Conservation (phyloP, 805 yeast species). For the Nematodospora valgi region DNA sequence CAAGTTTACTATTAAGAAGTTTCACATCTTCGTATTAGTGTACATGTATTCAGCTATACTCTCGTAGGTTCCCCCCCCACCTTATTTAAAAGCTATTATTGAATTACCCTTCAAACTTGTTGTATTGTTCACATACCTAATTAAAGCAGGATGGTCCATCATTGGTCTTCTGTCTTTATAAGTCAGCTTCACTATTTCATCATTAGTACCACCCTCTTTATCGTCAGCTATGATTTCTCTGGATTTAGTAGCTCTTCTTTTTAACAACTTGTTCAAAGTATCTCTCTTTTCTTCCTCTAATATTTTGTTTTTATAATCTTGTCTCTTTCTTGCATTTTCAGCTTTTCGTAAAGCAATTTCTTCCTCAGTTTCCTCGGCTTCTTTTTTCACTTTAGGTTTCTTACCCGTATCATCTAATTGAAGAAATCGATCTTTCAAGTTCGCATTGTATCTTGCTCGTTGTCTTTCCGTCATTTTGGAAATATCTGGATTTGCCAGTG, state of each 20-base stretch:
- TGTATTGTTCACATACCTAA: slow-evolving; percentile 29
- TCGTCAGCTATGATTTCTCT: slow-evolving; percentile 34
- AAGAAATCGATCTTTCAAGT: slow-evolving; percentile 19
- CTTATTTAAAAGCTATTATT: slow-evolving; percentile 7
- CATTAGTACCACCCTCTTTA: slow-evolving; percentile 19
- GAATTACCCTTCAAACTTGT: slow-evolving; percentile 16
- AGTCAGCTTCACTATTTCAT: slow-evolving; percentile 12
- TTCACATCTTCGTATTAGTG: too few species aligned
- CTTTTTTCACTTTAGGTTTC: slow-evolving; percentile 38
- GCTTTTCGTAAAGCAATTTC: slow-evolving; percentile 78
- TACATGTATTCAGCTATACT: too few species aligned
- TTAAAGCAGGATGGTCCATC: slow-evolving; percentile 43
- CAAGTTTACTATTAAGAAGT: too few species aligned
- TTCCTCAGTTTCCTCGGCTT: slow-evolving; percentile 71
- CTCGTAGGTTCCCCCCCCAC: too few species aligned
- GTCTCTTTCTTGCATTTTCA: slow-evolving; percentile 84
- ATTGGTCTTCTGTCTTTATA: slow-evolving; percentile 36
- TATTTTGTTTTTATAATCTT: slow-evolving; percentile 76
- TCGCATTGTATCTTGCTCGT: slow-evolving; percentile 36
- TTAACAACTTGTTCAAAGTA: slow-evolving; percentile 79
- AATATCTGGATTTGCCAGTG: slow-evolving; percentile 38
- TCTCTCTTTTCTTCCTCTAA: slow-evolving; percentile 92
- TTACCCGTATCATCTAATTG: slow-evolving; percentile 26
- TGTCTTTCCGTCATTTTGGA: slow-evolving; percentile 57
- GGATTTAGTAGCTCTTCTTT: slow-evolving; percentile 77